Base-by-base conservation (phyloP, 2,329 filamentous ascomycete species). In the Pestalotiopsis sp. region DNA sequence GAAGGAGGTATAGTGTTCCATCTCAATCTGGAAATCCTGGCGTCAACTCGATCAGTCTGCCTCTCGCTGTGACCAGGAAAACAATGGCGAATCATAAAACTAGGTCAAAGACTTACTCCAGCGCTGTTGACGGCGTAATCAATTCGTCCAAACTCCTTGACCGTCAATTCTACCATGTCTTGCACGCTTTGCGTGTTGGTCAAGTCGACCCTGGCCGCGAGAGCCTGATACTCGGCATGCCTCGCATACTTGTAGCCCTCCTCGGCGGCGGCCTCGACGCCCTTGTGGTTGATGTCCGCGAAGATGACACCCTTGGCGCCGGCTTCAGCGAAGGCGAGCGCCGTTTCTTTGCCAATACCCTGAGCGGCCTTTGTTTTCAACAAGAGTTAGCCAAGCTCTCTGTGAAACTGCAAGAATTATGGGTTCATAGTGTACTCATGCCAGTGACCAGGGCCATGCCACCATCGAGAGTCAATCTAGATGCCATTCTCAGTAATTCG, bases 61-160 rank as follows among this genome's bases (percentile, higher is more conserved):
- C n/a, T n/a, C n/a, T n/a, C n/a, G n/a, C n/a, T n/a, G n/a, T n/a
- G n/a, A n/a, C n/a, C n/a, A n/a, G n/a, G n/a, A n/a, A n/a, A n/a
- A n/a, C n/a, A n/a, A n/a, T n/a, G n/a, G n/a, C n/a, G n/a, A n/a
- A n/a, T n/a, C n/a, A n/a, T n/a, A n/a, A n/a, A n/a, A n/a, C 14
- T 9, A 35, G 7, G 30, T 35, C 3, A 10, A 17, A 17, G 24
- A 35, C 39, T 64, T 64, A 64, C 61, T 2, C 61, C 61, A 3
- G 44, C 61, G 24, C 61, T 48, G 20, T 64, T 64, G 38, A 64
- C 61, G 35, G 14, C 14, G 22, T 64, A 52, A 38, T 64, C 61
- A n/a, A 64, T 44, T 4, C 61, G n/a, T 17, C 38, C 61, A 30
- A 48, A 64, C 4, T 26, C 26, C 17, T 52, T 48, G 6, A 30